Conservation (phyloP, 1,139 yeast species). For the Candida sojae region DNA sequence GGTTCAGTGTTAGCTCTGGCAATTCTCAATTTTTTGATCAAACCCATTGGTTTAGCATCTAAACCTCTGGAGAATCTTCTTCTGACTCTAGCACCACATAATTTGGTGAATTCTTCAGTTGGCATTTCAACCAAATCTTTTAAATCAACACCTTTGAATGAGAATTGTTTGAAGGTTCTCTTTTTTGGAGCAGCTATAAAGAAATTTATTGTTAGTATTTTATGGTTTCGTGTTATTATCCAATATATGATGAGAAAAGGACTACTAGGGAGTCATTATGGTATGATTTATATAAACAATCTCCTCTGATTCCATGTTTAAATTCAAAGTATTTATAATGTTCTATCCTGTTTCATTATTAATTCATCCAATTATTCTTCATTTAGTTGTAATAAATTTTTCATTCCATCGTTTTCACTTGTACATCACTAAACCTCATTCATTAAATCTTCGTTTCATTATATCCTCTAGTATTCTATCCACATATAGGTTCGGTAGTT, state of each 20-base stretch:
- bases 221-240: background rate
- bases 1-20: slow-evolving; percentile 92
- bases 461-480: background rate
- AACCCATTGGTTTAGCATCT: slow-evolving; percentile 93
- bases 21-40: slow-evolving; percentile 97
- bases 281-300: too few species aligned
- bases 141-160: slow-evolving; percentile 98
- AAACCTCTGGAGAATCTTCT: slow-evolving; percentile 99
- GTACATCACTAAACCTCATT: too few species aligned
- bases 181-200: slow-evolving; percentile 68
- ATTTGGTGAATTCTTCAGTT: slow-evolving; percentile 95
- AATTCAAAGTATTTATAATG: too few species aligned
- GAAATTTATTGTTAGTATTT: slow-evolving; percentile 27
- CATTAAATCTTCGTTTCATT: background rate
- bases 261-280: background rate
- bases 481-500: background rate
- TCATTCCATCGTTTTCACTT: background rate
- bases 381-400: background rate
- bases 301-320: too few species aligned
- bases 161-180: slow-evolving; percentile 95
- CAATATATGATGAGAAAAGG: background rate
- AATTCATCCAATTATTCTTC: background rate
- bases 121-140: slow-evolving; percentile 91
- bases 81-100: slow-evolving; percentile 98
- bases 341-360: background rate